A percentile compares a stretch with the other conserved stretches of the same genome.
Evolutionary conservation across 768 basidiomycete genomes (phyloP).

Genomic region (Lentinus brumalis): DNA sequence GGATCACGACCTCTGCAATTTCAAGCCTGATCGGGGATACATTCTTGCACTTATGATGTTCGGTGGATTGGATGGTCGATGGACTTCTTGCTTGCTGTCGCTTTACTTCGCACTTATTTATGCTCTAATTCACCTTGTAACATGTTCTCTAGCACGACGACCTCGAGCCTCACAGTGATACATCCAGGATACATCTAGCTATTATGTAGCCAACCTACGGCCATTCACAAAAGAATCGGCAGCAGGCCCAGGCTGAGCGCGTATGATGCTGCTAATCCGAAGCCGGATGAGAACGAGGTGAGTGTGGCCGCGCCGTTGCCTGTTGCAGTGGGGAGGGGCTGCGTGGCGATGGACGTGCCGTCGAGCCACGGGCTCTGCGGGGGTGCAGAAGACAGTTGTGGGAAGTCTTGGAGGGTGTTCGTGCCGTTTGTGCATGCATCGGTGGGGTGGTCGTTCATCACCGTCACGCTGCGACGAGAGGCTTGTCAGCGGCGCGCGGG

Average conservation of each 20-base stretch:
- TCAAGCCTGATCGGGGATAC: not conserved
- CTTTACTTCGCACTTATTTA: conserved; percentile 19
- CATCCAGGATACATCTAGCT: not conserved
- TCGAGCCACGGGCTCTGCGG: conserved; percentile 29
- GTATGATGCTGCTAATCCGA: not conserved
- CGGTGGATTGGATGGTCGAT: conserved; percentile 11
- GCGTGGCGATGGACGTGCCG: conserved; percentile 22
- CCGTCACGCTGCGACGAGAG: conserved; percentile 2
- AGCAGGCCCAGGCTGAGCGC: not conserved
- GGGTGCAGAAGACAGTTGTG: conserved; percentile 26
- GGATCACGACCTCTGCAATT: not conserved
- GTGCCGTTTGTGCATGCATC: conserved; percentile 26
- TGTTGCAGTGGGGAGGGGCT: conserved; percentile 12
- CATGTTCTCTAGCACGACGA: not conserved
- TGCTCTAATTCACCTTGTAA: conserved; percentile 17
- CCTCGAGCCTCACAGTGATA: not conserved
- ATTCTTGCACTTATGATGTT: conserved; percentile 2
- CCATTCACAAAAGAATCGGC: not conserved
- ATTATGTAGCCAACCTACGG: too few relatives aligned
- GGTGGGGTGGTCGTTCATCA: conserved; percentile 18
- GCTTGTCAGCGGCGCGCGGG: not conserved
- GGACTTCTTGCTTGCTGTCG: conserved; percentile 7
- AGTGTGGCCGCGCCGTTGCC: conserved; percentile 4
- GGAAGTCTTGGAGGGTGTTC: conserved; percentile 26
- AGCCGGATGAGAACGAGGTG: not conserved